Evolutionary conservation across 2,329 filamentous ascomycete species (phyloP).

Genomic region (Trichoderma arundinaceum): DNA sequence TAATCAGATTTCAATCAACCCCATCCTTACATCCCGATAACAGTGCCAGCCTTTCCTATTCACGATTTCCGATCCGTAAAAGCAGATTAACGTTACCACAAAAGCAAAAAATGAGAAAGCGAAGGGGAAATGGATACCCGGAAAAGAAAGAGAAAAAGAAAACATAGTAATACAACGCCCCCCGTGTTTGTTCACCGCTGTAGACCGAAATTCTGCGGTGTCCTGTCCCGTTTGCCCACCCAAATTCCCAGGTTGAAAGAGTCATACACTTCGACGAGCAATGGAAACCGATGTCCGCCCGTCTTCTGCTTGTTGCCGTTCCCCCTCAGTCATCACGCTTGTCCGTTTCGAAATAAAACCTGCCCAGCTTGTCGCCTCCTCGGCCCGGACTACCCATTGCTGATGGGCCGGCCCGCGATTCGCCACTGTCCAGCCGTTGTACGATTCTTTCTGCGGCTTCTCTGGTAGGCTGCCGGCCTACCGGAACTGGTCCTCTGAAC

Average conservation of each 20-base stretch:
- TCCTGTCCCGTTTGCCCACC: slow-evolving; percentile 13
- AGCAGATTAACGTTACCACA: not conserved
- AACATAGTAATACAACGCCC: slow-evolving; percentile 19
- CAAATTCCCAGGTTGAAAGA: slow-evolving; percentile 5
- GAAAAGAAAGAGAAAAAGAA: not conserved
- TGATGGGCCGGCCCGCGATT: slow-evolving; percentile 47
- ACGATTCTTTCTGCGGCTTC: slow-evolving; percentile 71
- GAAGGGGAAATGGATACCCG: not conserved
- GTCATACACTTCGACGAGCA: not conserved
- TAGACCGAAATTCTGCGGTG: slow-evolving; percentile 12
- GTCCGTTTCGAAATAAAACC: slow-evolving; percentile 65
- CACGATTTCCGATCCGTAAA: not conserved
- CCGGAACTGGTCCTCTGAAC: slow-evolving; percentile 60
- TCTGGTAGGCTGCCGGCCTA: slow-evolving; percentile 42
- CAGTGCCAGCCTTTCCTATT: not conserved
- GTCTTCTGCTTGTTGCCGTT: too few relatives aligned
- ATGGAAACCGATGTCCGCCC: not conserved
- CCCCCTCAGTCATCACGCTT: slow-evolving; percentile 34
- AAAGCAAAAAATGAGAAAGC: not conserved
- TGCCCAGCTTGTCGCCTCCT: slow-evolving; percentile 56
- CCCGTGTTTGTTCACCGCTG: slow-evolving; percentile 9
- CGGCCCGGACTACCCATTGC: slow-evolving; percentile 53
- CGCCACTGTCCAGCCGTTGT: slow-evolving; percentile 60
- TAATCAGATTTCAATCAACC: not conserved
- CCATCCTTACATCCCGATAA: not conserved